Evolutionary conservation across 140 eudicot species (phyloP).

Genomic region (Flaveria floridana): DNA sequence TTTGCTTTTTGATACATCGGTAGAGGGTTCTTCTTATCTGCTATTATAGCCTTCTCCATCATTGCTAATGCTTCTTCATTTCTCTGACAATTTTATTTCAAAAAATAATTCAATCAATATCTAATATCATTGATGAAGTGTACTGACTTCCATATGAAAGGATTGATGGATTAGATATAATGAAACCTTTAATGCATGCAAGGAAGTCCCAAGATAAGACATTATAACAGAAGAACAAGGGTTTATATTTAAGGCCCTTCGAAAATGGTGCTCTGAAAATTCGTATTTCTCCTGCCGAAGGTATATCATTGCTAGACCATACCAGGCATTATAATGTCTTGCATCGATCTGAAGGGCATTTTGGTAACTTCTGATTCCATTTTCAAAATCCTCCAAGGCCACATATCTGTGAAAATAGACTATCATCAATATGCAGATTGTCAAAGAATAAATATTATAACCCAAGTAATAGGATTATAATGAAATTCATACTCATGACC

Average conservation of each 20-base stretch:
- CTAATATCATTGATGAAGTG: background rate
- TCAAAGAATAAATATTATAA: background rate
- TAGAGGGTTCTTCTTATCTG: constrained; percentile 94
- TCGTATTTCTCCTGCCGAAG: constrained; percentile 95
- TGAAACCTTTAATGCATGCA: constrained; percentile 80
- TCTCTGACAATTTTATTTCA: constrained; percentile 47
- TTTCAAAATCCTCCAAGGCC: constrained; percentile 92
- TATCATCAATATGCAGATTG: background rate
- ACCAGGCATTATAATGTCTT: constrained; percentile 98
- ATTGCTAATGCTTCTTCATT: constrained; percentile 79
- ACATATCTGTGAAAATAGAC: constrained; percentile 52
- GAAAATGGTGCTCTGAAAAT: constrained; percentile 95
- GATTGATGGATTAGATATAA: background rate
- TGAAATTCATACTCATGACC: constrained; percentile 81
- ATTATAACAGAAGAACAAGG: constrained; percentile 89
- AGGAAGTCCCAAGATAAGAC: constrained; percentile 94
- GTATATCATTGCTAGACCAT: constrained; percentile 97
- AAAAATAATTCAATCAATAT: background rate
- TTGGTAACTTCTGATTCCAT: constrained; percentile 82
- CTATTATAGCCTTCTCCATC: constrained; percentile 90
- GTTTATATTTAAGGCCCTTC: constrained; percentile 77
- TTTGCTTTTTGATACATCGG: constrained; percentile 97
- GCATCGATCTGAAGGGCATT: constrained; percentile 79
- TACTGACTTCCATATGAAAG: background rate
- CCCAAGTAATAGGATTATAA: background rate